A percentile compares a stretch with the other conserved stretches of the same genome.
These are phyloP conservation scores for Solanum lycopersicoides DNA, from an alignment of 257 asterid species.

Conservation along the genomic window DNA sequence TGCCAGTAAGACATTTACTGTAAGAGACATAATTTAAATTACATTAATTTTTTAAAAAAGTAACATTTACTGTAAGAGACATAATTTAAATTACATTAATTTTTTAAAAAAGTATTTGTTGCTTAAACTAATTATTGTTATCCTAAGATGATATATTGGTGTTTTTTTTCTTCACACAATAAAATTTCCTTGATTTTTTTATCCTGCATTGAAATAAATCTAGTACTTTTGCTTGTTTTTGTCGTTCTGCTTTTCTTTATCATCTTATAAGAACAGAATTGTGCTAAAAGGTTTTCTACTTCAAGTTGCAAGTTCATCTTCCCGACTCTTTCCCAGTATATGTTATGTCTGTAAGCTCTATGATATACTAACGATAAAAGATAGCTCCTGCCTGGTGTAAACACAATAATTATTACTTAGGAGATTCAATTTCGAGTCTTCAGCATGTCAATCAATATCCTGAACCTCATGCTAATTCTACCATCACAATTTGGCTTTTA, in stretches of 20 bases:
- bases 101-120: background rate
- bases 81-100: no score
- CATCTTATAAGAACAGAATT: background rate
- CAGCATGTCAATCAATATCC: background rate
- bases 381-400: background rate
- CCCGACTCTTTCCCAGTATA: background rate
- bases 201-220: background rate
- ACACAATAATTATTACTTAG: background rate
- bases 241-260: background rate
- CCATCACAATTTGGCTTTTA: background rate
- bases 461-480: background rate
- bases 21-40: background rate
- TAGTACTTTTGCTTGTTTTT: background rate
- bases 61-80: no score
- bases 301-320: background rate
- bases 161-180: background rate
- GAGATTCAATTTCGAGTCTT: background rate
- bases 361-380: background rate
- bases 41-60: no score
- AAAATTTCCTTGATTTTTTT: background rate
- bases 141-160: background rate
- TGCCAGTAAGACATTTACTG: slow-evolving; percentile 46
- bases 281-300: background rate
- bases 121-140: background rate
- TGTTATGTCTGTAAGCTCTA: background rate